Conservation (phyloP, 139 green algal genomes). For the Micromonas pusilla region DNA sequence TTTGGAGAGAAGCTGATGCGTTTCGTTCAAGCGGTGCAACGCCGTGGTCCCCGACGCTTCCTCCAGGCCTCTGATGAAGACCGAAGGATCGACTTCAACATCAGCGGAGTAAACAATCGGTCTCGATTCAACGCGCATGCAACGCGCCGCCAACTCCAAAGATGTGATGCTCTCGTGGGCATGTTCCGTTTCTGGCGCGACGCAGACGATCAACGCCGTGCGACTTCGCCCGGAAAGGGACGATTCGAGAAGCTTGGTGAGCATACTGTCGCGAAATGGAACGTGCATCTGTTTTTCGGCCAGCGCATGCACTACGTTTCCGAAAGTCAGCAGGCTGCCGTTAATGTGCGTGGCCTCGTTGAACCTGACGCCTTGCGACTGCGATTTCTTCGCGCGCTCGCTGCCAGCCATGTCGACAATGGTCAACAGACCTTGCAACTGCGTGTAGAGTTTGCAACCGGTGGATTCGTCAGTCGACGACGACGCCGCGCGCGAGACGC, state of each 20-base stretch:
- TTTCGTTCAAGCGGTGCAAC: background rate
- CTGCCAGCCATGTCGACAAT: conserved; percentile 38
- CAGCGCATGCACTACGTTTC: conserved; percentile 33
- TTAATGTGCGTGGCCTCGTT: conserved; percentile 42
- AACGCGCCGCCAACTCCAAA: conserved; percentile 36
- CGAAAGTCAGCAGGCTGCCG: conserved; percentile 36
- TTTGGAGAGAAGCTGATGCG: background rate
- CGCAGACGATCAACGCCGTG: conserved; percentile 30
- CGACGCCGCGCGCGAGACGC: background rate
- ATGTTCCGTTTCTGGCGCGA: conserved; percentile 13
- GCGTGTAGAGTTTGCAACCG: too few relatives aligned
- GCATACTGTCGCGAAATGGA: conserved; percentile 52
- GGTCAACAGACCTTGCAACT: conserved; percentile 20
- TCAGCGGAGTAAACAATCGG: conserved; percentile 21
- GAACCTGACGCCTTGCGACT: conserved; percentile 19
- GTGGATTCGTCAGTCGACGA: too few relatives aligned
- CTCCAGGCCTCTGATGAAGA: background rate
- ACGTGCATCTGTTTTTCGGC: conserved; percentile 32
- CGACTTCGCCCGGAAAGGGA: conserved; percentile 28
- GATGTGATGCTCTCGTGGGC: conserved; percentile 27
- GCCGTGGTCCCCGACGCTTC: background rate
- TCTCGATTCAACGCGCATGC: conserved; percentile 30
- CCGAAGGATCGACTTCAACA: conserved; percentile 8
- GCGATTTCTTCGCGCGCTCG: conserved; percentile 36
- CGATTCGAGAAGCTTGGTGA: conserved; percentile 51